Evolutionary conservation across 371 early-diverging fungal genomes (phyloP).

Genomic region (Chytridiales sp.): DNA sequence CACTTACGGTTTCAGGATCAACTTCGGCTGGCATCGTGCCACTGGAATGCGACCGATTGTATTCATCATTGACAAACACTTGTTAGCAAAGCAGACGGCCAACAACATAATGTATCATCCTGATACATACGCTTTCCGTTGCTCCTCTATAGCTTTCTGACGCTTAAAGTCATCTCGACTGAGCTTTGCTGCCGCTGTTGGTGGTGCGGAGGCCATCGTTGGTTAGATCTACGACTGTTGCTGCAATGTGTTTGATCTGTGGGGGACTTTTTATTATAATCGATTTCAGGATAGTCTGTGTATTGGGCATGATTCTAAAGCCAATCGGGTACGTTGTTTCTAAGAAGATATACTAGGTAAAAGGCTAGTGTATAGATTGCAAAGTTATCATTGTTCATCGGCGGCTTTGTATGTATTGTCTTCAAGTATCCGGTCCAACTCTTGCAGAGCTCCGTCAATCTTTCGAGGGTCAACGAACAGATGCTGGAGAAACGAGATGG

Average conservation of each 20-base stretch:
- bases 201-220: too few relatives aligned
- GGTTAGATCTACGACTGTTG: too few relatives aligned
- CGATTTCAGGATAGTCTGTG: too few relatives aligned
- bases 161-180: conserved; percentile 47
- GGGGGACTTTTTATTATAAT: too few relatives aligned
- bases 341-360: too few relatives aligned
- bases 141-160: conserved; percentile 53
- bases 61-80: neutral
- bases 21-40: conserved; percentile 53
- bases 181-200: conserved; percentile 29
- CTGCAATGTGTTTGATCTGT: too few relatives aligned
- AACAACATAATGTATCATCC: neutral
- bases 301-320: too few relatives aligned
- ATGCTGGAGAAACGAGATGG: conserved; percentile 6
- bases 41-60: conserved; percentile 13
- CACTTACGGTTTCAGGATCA: conserved; percentile 66
- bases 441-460: conserved; percentile 3
- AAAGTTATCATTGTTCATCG: conserved; percentile 13
- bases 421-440: conserved; percentile 17
- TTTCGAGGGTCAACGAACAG: conserved; percentile 11
- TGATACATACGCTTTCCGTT: conserved; percentile 50
- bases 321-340: too few relatives aligned
- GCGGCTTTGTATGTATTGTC: conserved; percentile 21
- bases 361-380: too few relatives aligned
- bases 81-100: conserved; percentile 10